A percentile compares a stretch with the other conserved stretches of the same genome.
Evolutionary conservation across 83 land plant genomes (phyloP).

Genomic region (Isoetes engelmannii): DNA sequence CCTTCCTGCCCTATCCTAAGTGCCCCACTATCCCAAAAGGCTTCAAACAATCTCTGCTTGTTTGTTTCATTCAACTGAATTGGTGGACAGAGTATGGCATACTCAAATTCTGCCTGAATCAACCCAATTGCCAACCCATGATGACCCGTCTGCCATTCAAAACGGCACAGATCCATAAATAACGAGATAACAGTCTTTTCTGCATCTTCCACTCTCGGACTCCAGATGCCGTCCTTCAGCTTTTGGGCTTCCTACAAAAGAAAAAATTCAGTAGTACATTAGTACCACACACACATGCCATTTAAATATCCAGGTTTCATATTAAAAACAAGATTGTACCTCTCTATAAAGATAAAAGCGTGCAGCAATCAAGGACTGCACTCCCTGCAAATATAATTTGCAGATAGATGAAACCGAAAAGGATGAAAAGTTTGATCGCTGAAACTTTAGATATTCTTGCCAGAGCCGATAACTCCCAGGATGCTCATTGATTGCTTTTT

Average conservation of each 20-base stretch:
- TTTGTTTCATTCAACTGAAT: slow-evolving; percentile 56
- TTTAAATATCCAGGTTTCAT: no score
- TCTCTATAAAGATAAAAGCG: slow-evolving; percentile 30
- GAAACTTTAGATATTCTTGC: slow-evolving; percentile 61
- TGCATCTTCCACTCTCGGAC: slow-evolving; percentile 39
- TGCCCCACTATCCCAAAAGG: slow-evolving; percentile 81
- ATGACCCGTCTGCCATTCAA: slow-evolving; percentile 96
- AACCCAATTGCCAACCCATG: slow-evolving; percentile 83
- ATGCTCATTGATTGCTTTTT: slow-evolving; percentile 47
- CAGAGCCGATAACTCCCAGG: slow-evolving; percentile 71
- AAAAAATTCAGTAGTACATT: slow-evolving; percentile 47
- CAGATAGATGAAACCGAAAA: slow-evolving; percentile 79
- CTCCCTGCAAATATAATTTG: slow-evolving; percentile 60
- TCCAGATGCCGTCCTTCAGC: slow-evolving; percentile 1
- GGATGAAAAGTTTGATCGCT: slow-evolving; percentile 69
- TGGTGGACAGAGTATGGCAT: slow-evolving; percentile 66
- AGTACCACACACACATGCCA: no score
- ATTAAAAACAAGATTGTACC: slow-evolving; percentile 1
- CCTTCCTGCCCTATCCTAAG: slow-evolving; percentile 85
- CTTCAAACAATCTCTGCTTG: slow-evolving; percentile 77
- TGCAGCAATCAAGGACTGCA: slow-evolving; percentile 63
- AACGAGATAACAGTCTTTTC: slow-evolving; percentile 72
- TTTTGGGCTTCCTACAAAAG: slow-evolving; percentile 10
- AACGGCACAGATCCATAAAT: slow-evolving; percentile 71
- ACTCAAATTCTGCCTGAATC: slow-evolving; percentile 87